Evolutionary conservation across 352 stramenopile genomes (phyloP).

Genomic region (Phytopythium sindhum): DNA sequence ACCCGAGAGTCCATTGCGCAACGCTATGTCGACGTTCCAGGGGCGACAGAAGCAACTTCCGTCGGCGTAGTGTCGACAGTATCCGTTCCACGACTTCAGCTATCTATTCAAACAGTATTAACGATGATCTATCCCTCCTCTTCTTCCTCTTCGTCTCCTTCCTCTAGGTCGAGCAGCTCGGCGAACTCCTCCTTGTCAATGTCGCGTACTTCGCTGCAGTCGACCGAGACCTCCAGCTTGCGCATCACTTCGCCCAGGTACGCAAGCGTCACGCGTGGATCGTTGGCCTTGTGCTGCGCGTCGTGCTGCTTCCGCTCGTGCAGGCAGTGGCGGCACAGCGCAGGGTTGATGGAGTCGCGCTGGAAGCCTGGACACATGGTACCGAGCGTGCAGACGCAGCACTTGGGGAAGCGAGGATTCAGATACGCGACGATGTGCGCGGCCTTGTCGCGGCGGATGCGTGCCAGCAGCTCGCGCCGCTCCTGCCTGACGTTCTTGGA

Average conservation of each 20-base stretch:
- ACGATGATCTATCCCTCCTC: constrained; percentile 1
- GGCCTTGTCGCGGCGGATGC: constrained; percentile 44
- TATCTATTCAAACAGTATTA: background rate
- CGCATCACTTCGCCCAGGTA: constrained; percentile 46
- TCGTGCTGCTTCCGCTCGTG: constrained; percentile 71
- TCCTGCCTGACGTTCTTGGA: constrained; percentile 41
- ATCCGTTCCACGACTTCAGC: background rate
- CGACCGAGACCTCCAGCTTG: constrained; percentile 53
- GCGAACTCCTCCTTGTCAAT: constrained; percentile 56
- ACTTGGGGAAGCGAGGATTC: constrained; percentile 62
- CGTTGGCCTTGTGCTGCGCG: constrained; percentile 31
- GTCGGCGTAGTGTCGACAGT: background rate
- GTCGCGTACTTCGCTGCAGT: constrained; percentile 46
- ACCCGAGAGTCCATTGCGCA: background rate
- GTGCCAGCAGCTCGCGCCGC: constrained; percentile 33
- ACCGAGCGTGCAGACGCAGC: constrained; percentile 58
- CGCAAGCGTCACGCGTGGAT: constrained; percentile 32
- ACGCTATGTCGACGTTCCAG: background rate
- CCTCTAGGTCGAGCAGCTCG: constrained; percentile 22
- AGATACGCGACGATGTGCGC: constrained; percentile 38
- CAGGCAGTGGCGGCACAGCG: constrained; percentile 73
- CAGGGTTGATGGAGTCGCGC: constrained; percentile 58
- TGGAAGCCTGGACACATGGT: constrained; percentile 76
- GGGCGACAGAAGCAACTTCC: background rate
- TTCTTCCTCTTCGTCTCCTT: constrained; percentile 22